phyloP scores from a whole-genome alignment of 1,139 yeast genomes.

The Taphrina pruni region DNA sequence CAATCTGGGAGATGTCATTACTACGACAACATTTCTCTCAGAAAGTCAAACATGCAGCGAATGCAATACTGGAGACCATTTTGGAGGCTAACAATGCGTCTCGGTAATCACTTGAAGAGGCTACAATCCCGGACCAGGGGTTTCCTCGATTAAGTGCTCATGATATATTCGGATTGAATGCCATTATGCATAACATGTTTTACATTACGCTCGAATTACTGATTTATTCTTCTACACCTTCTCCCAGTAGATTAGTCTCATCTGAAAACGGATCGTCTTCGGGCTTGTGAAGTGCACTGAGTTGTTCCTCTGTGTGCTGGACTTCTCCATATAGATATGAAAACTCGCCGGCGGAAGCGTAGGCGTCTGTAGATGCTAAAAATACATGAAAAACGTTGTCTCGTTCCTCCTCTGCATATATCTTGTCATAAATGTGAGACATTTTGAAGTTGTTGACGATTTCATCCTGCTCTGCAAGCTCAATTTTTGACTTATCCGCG shows the following conservation, averaged over 20 bases:
- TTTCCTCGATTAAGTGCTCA: no score
- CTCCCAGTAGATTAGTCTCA: not conserved
- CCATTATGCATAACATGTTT: no score
- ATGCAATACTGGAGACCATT: constrained; percentile 10
- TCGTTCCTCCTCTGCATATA: constrained; percentile 82
- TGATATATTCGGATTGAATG: no score
- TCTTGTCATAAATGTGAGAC: constrained; percentile 87
- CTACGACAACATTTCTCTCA: constrained; percentile 71
- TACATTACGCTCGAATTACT: no score
- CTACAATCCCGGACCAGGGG: no score
- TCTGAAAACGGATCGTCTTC: not conserved
- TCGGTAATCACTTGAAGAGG: not conserved
- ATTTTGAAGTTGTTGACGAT: constrained; percentile 64
- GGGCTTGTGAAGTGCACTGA: not conserved
- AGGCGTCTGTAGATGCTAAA: constrained; percentile 23
- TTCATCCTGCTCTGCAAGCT: constrained; percentile 75
- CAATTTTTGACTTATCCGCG: constrained; percentile 46
- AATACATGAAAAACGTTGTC: constrained; percentile 61
- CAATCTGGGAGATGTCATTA: constrained; percentile 83
- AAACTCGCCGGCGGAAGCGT: constrained; percentile 23
- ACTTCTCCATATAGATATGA: constrained; percentile 16
- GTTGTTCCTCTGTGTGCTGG: not conserved
- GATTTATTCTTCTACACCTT: not conserved
- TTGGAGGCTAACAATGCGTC: constrained; percentile 6
- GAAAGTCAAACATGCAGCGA: constrained; percentile 19